These are phyloP conservation scores for Sorghum bicolor DNA, from an alignment of 176 grass and related monocot species.

Conservation along the genomic window DNA sequence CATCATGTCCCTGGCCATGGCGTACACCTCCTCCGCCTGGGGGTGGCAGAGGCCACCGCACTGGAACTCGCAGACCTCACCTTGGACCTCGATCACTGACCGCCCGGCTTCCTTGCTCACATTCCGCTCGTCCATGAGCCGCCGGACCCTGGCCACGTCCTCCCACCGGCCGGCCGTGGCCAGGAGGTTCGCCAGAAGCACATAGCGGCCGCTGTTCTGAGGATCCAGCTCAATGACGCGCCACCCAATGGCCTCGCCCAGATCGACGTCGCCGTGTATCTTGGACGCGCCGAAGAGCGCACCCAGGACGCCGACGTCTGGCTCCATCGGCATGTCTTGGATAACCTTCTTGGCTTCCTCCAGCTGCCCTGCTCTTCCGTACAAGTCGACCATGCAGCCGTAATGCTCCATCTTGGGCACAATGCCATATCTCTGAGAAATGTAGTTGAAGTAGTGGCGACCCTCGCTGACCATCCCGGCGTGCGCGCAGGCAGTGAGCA, in stretches of 20 bases:
- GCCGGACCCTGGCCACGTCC: constrained; percentile 54
- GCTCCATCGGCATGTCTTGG: constrained; percentile 70
- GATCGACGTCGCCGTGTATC: constrained; percentile 52
- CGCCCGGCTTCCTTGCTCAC: constrained; percentile 70
- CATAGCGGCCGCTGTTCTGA: constrained; percentile 66
- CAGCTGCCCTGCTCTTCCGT: constrained; percentile 67
- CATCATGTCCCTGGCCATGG: constrained; percentile 62
- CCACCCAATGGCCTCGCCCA: constrained; percentile 59
- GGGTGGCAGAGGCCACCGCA: constrained; percentile 54
- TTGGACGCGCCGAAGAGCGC: constrained; percentile 80
- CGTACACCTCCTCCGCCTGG: constrained; percentile 47
- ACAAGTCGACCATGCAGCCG: constrained; percentile 79
- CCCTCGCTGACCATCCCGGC: constrained; percentile 52
- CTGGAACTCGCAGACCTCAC: constrained; percentile 52
- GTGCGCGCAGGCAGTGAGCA: constrained; percentile 81
- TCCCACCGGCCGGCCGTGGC: constrained; percentile 61
- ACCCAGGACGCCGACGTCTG: constrained; percentile 59
- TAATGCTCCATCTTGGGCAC: constrained; percentile 78
- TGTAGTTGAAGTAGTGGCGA: constrained; percentile 45
- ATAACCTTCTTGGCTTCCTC: constrained; percentile 80
- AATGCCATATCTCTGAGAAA: constrained; percentile 40
- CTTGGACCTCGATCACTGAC: constrained; percentile 58
- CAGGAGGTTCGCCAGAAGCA: constrained; percentile 74
- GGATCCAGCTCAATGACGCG: constrained; percentile 69
- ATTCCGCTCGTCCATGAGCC: constrained; percentile 56